Base-by-base conservation (phyloP, 2,329 filamentous ascomycete genomes). In the Diaporthe helianthi region DNA sequence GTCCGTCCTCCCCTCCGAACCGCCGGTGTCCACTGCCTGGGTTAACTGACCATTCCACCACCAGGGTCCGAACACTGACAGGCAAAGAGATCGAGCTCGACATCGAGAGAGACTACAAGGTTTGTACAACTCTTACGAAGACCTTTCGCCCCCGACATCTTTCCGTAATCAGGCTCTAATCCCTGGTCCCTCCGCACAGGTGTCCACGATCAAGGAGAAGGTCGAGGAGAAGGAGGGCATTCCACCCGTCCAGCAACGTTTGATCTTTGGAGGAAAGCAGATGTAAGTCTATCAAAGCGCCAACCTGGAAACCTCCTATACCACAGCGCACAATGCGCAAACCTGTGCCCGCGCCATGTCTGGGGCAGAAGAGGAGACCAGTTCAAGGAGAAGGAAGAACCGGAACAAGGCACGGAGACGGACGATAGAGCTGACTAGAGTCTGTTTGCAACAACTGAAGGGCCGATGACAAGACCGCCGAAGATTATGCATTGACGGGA, bases 221-320 rank as follows among this genome's bases (percentile, higher is more conserved):
- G 96, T 99, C 68, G 96, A 99, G 82, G 96, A 99, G 85, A 98
- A 98, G 83, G 96, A 98, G 80, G 96, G 96, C 69, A 99, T 99
- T 76, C 95, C 96, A 52, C 96, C 96, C 1, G 94, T 96, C 22
- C 96, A 99, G 83, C 96, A 99, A 83, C 91, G 96, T 70, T 85
- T 99, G 74, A 99, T 99, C 77, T 98, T 92, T 79, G 94, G 95
- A 66, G 96, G 96, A 77, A 99, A 99, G 85, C 96, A 99, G 81
- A 98, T 99, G 96, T 98, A 83, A 72, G 85, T 80, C 2, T 10
- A 3, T 17, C n/a, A n/a, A 17, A 36, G 8, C 8, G 36, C 36
- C 13, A 13, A 8, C 3, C 26, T 12, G 12, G 13, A 3, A 38
- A 4, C 36, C 2, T 15, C 36, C 26, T 19, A 36, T 6, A 22